Percentiles rank a stretch among this genome's conserved stretches.
Evolutionary conservation across 2,329 filamentous ascomycete genomes (phyloP).

Genomic region (Apiospora kogelbergensis): DNA sequence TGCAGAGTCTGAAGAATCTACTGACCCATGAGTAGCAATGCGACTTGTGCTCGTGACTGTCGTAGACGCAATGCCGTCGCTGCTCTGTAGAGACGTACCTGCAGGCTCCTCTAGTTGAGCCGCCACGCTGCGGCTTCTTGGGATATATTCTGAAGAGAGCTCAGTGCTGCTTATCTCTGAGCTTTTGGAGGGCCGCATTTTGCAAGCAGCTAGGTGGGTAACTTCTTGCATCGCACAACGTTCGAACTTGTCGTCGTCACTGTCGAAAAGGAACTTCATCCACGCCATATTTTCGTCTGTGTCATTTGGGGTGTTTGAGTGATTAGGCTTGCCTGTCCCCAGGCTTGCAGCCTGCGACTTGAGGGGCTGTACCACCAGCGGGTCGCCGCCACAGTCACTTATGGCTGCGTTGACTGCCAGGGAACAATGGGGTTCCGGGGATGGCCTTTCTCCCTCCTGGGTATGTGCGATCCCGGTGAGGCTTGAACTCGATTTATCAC

Average conservation of each 20-base stretch:
- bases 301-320: not conserved
- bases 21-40: constrained; percentile 21
- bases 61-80: not conserved
- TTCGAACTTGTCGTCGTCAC: constrained; percentile 24
- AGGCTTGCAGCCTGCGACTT: not conserved
- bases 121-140: constrained; percentile 11
- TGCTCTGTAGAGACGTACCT: not conserved
- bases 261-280: constrained; percentile 30
- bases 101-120: not conserved
- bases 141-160: not conserved
- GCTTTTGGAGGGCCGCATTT: constrained; percentile 22
- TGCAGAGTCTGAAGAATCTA: constrained; percentile 9
- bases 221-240: constrained; percentile 25
- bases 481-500: not conserved
- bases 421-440: not conserved
- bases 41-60: constrained; percentile 18
- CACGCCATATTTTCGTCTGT: constrained; percentile 25
- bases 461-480: not conserved
- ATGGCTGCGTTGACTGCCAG: not conserved
- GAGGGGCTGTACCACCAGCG: not conserved
- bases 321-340: not conserved
- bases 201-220: constrained; percentile 24
- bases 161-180: not conserved
- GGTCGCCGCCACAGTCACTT: not conserved
- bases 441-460: not conserved